A percentile compares a stretch with the other conserved stretches of the same genome.
Evolutionary conservation across 2,329 filamentous ascomycete genomes (phyloP).

Genomic region (Beauveria bassiana): DNA sequence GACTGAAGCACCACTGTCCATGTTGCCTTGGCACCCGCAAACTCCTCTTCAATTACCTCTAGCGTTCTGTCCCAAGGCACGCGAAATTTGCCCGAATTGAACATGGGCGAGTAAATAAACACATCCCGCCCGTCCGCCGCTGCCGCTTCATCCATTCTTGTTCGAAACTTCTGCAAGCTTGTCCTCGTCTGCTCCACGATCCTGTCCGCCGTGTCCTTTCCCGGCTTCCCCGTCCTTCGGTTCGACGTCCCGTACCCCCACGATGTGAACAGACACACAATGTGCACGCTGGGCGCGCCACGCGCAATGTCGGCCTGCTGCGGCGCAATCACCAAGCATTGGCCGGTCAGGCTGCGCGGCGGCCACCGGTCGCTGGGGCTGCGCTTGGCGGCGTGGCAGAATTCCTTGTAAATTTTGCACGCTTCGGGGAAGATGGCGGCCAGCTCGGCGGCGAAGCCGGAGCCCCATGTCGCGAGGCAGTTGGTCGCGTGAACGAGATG

Average conservation of each 20-base stretch:
- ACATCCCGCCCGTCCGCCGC: background rate
- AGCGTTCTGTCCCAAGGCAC: conserved; percentile 18
- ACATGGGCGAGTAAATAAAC: conserved; percentile 17
- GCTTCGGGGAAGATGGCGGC: conserved; percentile 20
- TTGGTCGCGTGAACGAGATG: conserved; percentile 26
- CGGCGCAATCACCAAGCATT: conserved; percentile 22
- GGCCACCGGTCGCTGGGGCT: conserved; percentile 13
- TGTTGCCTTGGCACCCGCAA: background rate
- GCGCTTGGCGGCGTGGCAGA: conserved; percentile 18
- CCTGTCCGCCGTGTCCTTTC: conserved; percentile 11
- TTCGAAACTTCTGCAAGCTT: conserved; percentile 14
- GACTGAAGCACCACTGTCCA: conserved; percentile 1
- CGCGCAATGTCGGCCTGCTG: conserved; percentile 16
- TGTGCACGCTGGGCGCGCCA: conserved; percentile 17
- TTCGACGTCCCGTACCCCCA: conserved; percentile 15
- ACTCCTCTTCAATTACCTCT: conserved; percentile 2
- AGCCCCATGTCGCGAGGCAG: conserved; percentile 24
- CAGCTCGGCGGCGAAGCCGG: conserved; percentile 22
- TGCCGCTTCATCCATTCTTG: conserved; percentile 10
- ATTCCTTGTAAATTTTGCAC: conserved; percentile 18
- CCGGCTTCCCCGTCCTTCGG: conserved; percentile 12
- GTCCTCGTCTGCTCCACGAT: conserved; percentile 16
- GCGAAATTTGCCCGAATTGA: conserved; percentile 18
- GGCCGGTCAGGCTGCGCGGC: conserved; percentile 17
- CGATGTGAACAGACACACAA: conserved; percentile 19